Percentiles rank a stretch among this genome's conserved stretches.
Evolutionary conservation across 768 basidiomycete genomes (phyloP).

Genomic region (Tulasnella sp.): DNA sequence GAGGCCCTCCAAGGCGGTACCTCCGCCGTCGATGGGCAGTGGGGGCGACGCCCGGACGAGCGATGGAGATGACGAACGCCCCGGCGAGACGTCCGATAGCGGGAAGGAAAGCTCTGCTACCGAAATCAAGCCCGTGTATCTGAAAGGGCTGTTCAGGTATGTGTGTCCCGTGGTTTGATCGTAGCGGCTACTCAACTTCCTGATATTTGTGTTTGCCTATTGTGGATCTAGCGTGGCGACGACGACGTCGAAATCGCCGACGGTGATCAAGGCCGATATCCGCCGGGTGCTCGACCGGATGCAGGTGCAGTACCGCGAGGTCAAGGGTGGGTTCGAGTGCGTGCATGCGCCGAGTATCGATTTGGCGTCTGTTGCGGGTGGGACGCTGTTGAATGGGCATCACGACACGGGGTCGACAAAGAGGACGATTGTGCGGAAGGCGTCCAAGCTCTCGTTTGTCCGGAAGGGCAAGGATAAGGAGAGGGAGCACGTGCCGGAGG

Average conservation of each 20-base stretch:
- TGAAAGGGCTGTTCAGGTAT: slow-evolving; percentile 92
- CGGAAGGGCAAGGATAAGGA: slow-evolving; percentile 34
- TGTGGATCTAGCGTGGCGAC: slow-evolving; percentile 56
- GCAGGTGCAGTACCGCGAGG: slow-evolving; percentile 89
- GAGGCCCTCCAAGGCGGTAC: not conserved
- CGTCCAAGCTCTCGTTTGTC: slow-evolving; percentile 67
- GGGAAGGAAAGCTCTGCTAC: slow-evolving; percentile 30
- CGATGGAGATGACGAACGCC: slow-evolving; percentile 6
- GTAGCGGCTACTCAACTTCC: slow-evolving; percentile 4
- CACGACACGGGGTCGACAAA: slow-evolving; percentile 23
- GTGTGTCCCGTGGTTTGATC: slow-evolving; percentile 21
- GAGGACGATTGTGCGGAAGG: slow-evolving; percentile 37
- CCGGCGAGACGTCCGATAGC: slow-evolving; percentile 37
- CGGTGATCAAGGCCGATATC: slow-evolving; percentile 72
- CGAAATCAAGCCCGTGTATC: slow-evolving; percentile 87
- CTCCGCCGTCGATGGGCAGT: not conserved
- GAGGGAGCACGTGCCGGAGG: slow-evolving; percentile 24
- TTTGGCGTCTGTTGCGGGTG: slow-evolving; percentile 46
- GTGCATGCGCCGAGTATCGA: slow-evolving; percentile 93
- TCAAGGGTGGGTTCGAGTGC: slow-evolving; percentile 87
- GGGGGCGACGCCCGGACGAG: not conserved
- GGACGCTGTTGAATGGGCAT: not conserved
- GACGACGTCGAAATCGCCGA: slow-evolving; percentile 79
- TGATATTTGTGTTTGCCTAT: slow-evolving; percentile 23
- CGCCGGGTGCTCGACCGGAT: slow-evolving; percentile 79